Base-by-base conservation (phyloP, 768 basidiomycete genomes). In the Calocera viscosa region DNA sequence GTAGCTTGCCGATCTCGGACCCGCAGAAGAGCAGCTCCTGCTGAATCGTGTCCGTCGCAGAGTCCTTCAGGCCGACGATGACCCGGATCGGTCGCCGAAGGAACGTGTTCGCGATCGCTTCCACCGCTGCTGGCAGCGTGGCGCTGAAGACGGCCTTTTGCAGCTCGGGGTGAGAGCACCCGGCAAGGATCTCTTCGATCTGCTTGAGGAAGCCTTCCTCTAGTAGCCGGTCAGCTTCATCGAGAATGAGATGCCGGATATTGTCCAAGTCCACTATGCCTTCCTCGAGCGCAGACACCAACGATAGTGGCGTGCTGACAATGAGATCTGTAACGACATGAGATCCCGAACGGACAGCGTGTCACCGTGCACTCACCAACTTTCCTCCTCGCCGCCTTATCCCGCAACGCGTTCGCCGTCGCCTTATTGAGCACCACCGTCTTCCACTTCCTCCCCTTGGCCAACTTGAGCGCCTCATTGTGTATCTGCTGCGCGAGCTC, bases 41-140 rank as follows among this genome's bases (percentile, higher is more conserved):
- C 0, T 84, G 75, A 40, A 98, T 94, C n/a, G 90, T 85, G 1
- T 91, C 88, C 0, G 95, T 85, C 0, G 96, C 95, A 0, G 94
- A 92, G 74, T 99, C 96, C 77, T 97, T 99, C 63, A 95, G 79
- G 38, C 96, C 96, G 32, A 97, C 94, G n/a, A 98, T 91, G 12
- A 97, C 85, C 11, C 96, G 86, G 64, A 97, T 86, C 2, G 93
- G 91, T 72, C 95, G 85, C 3, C 80, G 81, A 34, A 98, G 80
- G 82, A 94, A 89, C 26, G 81, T 82, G 84, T 93, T 86, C 0
- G 93, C 93, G 30, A 93, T 78, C 72, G 88, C 90, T 75, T 99
- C 96, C 0, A 84, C 88, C 11, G 86, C 84, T 12, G 90, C 86
- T 19, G 95, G 95, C 49, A 99, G 84, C 0, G 96, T 99, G 0